phyloP scores from a whole-genome alignment of 2,329 filamentous ascomycete species.

The Neurospora sp. region DNA sequence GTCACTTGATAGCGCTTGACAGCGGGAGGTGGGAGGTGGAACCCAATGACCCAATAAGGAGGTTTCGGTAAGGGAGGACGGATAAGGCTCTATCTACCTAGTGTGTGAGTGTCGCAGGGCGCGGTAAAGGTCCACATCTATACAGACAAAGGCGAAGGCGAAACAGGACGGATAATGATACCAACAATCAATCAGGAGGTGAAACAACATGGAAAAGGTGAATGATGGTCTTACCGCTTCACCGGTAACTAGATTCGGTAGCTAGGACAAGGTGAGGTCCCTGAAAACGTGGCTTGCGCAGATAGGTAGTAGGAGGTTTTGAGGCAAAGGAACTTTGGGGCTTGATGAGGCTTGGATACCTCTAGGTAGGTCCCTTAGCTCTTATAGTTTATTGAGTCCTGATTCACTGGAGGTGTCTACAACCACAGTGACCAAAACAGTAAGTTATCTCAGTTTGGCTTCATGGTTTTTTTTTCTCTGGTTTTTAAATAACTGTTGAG shows the following conservation, averaged over 20 bases:
- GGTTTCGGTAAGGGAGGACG: neutral
- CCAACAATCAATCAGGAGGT: neutral
- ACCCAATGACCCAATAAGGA: neutral
- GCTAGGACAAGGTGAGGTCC: neutral
- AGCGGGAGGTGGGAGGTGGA: neutral
- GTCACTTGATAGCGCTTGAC: neutral
- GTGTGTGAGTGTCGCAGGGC: too few relatives aligned
- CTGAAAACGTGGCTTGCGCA: neutral
- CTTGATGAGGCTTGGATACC: neutral
- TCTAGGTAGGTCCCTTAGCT: neutral
- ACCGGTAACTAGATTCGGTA: neutral
- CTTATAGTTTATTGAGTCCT: neutral
- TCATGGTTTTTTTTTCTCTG: neutral
- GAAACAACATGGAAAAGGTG: neutral
- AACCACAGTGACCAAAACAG: neutral
- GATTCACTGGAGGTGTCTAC: neutral
- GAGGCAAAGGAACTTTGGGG: neutral
- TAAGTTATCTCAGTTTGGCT: neutral
- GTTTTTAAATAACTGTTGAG: neutral
- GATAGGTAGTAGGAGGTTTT: neutral
- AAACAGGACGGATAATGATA: neutral
- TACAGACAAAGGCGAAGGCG: too few relatives aligned
- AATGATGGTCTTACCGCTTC: neutral
- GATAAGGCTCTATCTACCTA: neutral
- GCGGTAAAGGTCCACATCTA: too few relatives aligned